Evolutionary conservation across 306 rosid genomes (phyloP), one percentile per base, ranked within the genome.

Genomic region (Oemleria cerasiformis): DNA sequence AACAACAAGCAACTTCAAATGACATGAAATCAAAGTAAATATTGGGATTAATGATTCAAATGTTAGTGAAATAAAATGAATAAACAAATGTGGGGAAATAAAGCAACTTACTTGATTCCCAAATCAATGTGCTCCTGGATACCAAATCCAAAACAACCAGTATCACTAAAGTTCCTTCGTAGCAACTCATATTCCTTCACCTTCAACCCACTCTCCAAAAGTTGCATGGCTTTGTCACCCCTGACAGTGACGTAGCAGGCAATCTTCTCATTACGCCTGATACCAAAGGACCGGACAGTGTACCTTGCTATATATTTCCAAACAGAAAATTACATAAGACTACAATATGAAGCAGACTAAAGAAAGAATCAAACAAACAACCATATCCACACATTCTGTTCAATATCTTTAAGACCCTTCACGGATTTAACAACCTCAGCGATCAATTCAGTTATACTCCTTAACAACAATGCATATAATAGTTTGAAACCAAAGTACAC

Each of bases 141-240:
- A 61, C 97, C 97, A 66, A 89, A 92, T 23, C 97, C 96, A 50
- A 92, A 92, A 65, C 97, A 92, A 2, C 90, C 92, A 25, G 90
- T 89, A 25, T 92, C 96, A 62, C 97, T 92, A 25, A 92, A 92
- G 84, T 92, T 92, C 82, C 88, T 87, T 38, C 97, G 63, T 14
- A 92, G 74, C 69, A 92, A 80, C 77, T 92, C 96, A 64, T 87
- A 89, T 63, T 89, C 97, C 81, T 89, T 92, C 48, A 87, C 93
- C 85, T 92, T 89, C 70, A 92, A 77, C 3, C 97, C 97, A 76
- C 93, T 89, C 76, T 92, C 97, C 85, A 89, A 78, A 23, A 89
- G 96, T 55, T 89, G 93, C 90, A 89, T 89, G 1, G 97, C 97
- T 82, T 92, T 92, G 15, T 92, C 97, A 16, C 96, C 96, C 78